Evolutionary conservation across 495 filamentous ascomycete genomes (phyloP), one percentile per base, ranked within the genome.

Genomic region (Penicillium steckii): DNA sequence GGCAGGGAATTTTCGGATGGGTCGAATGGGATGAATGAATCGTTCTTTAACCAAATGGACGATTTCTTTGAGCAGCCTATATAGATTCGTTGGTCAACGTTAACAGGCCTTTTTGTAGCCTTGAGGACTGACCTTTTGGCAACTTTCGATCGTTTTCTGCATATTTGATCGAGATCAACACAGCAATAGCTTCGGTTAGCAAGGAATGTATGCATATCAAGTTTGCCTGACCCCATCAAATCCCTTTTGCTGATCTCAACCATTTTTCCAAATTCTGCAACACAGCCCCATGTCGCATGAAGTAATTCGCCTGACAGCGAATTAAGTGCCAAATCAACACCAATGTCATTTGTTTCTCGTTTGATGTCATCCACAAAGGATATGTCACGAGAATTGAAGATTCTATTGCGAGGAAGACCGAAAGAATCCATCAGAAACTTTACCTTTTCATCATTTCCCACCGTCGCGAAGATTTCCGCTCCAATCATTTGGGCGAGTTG

Each of bases 271-370:
- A 75, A 77, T 17, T 70, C 65, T 3, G 68, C 79, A 23, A 81
- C 63, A 51, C 72, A 77, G 8, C 70, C 62, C 77, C 78, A 81
- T 0, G 74, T 68, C 26, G 65, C 67, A 25, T 70, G 66, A 0
- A 74, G 62, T 0, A 75, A 52, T 47, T 76, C 73, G 10, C 71
- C 72, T 7, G 75, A 67, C 12, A 80, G 66, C 29, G 74, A 71
- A 44, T 79, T 76, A 26, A 80, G 60, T 6, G 75, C 70, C 6
- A 80, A 60, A 25, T 79, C 74, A 35, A 79, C 73, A 10, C 79
- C 76, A 9, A 50, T 52, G 13, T 72, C 68, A 17, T 67, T 43
- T 0, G 80, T 86, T 12, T 68, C 67, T 1, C 64, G 48, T 26
- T 76, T 62, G 4, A 82, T 50, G 12, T 66, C 72, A 25, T 70